Conservation (phyloP, 2,329 filamentous ascomycete species). For the Exophiala alcalophila region DNA sequence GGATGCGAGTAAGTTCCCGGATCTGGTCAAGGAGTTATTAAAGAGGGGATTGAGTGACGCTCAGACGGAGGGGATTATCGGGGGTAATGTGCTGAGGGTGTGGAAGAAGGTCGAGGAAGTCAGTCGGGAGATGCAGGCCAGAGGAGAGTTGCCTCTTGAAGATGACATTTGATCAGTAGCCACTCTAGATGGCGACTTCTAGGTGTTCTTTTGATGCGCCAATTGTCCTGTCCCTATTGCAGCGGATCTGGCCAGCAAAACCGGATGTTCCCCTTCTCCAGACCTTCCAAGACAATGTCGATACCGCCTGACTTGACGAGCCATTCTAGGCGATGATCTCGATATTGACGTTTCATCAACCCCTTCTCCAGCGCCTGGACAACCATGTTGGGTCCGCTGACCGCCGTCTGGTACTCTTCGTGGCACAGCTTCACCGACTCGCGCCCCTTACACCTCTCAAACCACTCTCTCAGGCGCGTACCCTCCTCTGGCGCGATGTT, state of each 20-base stretch:
- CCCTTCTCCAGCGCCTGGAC: constrained; percentile 14
- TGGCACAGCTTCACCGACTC: constrained; percentile 13
- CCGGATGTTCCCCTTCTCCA: constrained; percentile 19
- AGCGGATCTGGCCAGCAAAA: constrained; percentile 25
- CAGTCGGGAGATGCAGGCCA: constrained; percentile 61
- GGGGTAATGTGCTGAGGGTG: constrained; percentile 77
- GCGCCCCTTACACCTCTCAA: constrained; percentile 8
- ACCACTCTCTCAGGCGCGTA: constrained; percentile 9
- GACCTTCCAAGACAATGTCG: constrained; percentile 16
- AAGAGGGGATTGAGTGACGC: constrained; percentile 67
- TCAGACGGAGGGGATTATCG: constrained; percentile 71
- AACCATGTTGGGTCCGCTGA: too few species aligned
- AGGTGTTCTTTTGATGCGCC: too few species aligned
- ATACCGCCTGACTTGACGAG: constrained; percentile 24
- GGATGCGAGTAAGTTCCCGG: constrained; percentile 79
- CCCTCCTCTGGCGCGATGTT: constrained; percentile 8
- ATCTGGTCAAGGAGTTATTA: constrained; percentile 71
- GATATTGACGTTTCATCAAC: constrained; percentile 16
- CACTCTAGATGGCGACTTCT: neutral
- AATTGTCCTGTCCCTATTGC: too few species aligned
- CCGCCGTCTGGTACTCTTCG: too few species aligned
- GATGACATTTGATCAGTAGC: constrained; percentile 11
- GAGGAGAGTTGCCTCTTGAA: constrained; percentile 37
- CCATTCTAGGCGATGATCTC: constrained; percentile 26
- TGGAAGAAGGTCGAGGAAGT: constrained; percentile 76